Percentiles rank a stretch among this genome's conserved stretches.
These are phyloP conservation scores for Talaromyces piceae DNA, from an alignment of 2,329 filamentous ascomycete genomes.

Conservation along the genomic window DNA sequence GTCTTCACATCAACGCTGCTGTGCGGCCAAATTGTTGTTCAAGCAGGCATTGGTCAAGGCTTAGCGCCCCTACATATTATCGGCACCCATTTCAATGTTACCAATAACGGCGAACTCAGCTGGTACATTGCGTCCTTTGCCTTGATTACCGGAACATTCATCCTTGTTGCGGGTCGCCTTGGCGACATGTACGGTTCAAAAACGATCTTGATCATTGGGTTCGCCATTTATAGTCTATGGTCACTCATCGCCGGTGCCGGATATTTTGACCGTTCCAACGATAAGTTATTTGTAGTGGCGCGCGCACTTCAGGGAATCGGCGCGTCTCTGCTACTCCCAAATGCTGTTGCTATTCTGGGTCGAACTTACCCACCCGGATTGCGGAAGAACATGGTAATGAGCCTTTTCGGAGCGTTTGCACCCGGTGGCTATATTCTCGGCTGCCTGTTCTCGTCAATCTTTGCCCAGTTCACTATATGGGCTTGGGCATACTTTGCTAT, in stretches of 20 bases:
- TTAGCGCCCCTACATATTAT: slow-evolving; percentile 8
- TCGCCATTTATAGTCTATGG: slow-evolving; percentile 44
- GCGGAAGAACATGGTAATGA: slow-evolving; percentile 40
- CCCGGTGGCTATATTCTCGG: slow-evolving; percentile 36
- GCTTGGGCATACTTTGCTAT: slow-evolving; percentile 31
- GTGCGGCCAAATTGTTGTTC: slow-evolving; percentile 2
- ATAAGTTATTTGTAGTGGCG: slow-evolving; percentile 20
- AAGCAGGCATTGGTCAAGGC: slow-evolving; percentile 4
- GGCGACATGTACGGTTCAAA: slow-evolving; percentile 47
- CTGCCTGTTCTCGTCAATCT: slow-evolving; percentile 31
- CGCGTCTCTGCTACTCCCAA: slow-evolving; percentile 39
- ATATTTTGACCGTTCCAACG: slow-evolving; percentile 24
- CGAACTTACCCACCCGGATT: slow-evolving; percentile 33
- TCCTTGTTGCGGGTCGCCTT: slow-evolving; percentile 42
- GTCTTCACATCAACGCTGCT: not conserved
- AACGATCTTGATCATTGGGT: slow-evolving; percentile 43
- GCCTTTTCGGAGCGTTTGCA: slow-evolving; percentile 39
- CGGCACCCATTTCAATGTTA: not conserved
- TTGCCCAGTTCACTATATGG: slow-evolving; percentile 41
- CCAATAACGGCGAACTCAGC: slow-evolving; percentile 1
- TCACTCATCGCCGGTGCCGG: slow-evolving; percentile 40
- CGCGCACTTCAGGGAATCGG: slow-evolving; percentile 36
- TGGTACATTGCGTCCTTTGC: slow-evolving; percentile 45
- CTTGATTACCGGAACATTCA: slow-evolving; percentile 45
- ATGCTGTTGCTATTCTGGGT: slow-evolving; percentile 39